Conservation (phyloP, 495 filamentous ascomycete species). For the Stereocaulon alpinum region DNA sequence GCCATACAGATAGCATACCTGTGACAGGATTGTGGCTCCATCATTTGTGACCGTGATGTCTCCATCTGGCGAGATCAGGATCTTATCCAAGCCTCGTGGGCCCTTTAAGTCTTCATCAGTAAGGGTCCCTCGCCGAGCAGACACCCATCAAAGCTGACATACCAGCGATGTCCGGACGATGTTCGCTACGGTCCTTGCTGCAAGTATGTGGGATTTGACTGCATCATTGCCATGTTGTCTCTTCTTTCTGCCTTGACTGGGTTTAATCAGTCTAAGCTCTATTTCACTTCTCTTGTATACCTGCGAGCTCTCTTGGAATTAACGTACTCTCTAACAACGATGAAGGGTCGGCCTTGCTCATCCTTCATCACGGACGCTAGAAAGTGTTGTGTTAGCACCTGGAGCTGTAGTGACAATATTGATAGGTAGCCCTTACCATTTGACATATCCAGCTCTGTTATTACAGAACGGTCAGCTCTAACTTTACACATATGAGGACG, state of each 20-base stretch:
- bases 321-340: conserved; percentile 94
- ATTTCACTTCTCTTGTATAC: neutral
- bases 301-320: conserved; percentile 11
- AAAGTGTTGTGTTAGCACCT: conserved; percentile 26
- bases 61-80: conserved; percentile 95
- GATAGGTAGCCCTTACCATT: conserved; percentile 41
- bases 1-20: conserved; percentile 38
- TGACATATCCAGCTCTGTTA: conserved; percentile 62
- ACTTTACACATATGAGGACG: conserved; percentile 24
- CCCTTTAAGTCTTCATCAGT: conserved; percentile 44
- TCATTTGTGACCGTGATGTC: conserved; percentile 99
- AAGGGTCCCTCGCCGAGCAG: neutral
- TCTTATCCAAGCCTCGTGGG: conserved; percentile 95
- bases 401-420: neutral
- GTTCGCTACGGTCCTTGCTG: conserved; percentile 87
- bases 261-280: conserved; percentile 15
- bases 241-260: conserved; percentile 95
- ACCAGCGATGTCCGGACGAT: conserved; percentile 93
- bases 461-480: conserved; percentile 25
- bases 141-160: conserved; percentile 15
- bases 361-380: conserved; percentile 72
- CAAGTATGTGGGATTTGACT: conserved; percentile 95
- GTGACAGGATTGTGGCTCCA: conserved; percentile 89
- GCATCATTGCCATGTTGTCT: conserved; percentile 92
- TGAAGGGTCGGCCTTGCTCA: conserved; percentile 94